These are phyloP conservation scores for Kwoniella sp. DNA, from an alignment of 768 basidiomycete species.

Conservation along the genomic window DNA sequence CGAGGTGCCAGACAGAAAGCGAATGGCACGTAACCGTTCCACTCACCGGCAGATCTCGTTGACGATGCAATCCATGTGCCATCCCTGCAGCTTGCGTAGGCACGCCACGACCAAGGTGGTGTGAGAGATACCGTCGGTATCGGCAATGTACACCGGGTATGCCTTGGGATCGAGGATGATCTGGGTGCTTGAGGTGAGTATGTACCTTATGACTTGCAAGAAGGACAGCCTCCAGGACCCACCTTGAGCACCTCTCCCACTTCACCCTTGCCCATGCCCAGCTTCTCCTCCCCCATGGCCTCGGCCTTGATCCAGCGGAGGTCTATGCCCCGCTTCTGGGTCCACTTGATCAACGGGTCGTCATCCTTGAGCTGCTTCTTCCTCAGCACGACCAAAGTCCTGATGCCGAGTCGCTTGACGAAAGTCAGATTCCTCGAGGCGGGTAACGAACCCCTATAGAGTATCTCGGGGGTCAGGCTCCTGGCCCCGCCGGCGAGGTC, in stretches of 20 bases:
- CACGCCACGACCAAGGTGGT: conserved; percentile 37
- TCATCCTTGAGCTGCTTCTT: conserved; percentile 30
- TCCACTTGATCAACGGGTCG: conserved; percentile 22
- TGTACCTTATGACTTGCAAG: background rate
- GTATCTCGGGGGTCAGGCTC: conserved; percentile 5
- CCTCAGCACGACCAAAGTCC: conserved; percentile 24
- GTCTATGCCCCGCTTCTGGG: conserved; percentile 19
- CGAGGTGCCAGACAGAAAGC: background rate
- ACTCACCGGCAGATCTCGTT: conserved; percentile 36
- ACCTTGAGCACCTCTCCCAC: conserved; percentile 39
- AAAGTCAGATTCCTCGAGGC: conserved; percentile 32
- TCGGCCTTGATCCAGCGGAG: conserved; percentile 42
- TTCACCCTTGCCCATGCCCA: conserved; percentile 39
- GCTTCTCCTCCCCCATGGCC: conserved; percentile 33
- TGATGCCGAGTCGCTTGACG: conserved; percentile 19
- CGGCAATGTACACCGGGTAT: conserved; percentile 43
- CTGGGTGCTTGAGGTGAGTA: conserved; percentile 1
- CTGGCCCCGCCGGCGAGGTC: background rate
- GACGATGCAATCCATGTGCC: conserved; percentile 36
- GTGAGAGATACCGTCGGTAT: conserved; percentile 44
- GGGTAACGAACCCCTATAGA: conserved; percentile 39
- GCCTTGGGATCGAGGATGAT: conserved; percentile 25
- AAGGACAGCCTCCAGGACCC: conserved; percentile 1
- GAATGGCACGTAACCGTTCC: background rate
- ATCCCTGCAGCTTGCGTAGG: conserved; percentile 42